Conservation (phyloP, 75 land plant genomes). For the Pseudotsuga menziesii region DNA sequence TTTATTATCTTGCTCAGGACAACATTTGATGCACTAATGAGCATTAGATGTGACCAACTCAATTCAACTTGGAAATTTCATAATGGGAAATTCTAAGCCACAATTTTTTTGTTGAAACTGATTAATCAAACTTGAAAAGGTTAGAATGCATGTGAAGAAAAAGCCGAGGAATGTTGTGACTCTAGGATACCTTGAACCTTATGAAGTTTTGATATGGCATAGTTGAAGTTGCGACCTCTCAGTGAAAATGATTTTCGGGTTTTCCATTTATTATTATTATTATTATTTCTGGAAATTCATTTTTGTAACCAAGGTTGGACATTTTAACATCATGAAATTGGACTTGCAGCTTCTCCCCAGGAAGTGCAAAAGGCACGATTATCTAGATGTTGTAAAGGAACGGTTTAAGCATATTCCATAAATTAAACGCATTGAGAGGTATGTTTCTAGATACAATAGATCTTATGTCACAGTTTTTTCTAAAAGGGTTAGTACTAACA, state of each 20-base stretch:
- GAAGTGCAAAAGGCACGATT: constrained; percentile 79
- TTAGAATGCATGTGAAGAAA: not conserved
- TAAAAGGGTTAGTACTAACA: not conserved
- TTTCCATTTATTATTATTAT: not conserved
- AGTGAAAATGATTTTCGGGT: not conserved
- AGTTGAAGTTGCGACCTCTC: not conserved
- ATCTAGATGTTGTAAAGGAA: constrained; percentile 71
- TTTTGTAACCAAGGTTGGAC: not conserved
- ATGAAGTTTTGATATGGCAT: not conserved
- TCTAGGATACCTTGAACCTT: not conserved
- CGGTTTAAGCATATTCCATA: constrained; percentile 88
- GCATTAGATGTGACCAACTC: not conserved
- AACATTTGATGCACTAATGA: not conserved
- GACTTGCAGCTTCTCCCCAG: constrained; percentile 84
- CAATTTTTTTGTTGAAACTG: too few species aligned
- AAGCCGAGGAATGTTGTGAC: not conserved
- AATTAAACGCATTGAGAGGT: constrained; percentile 84
- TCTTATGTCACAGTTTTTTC: not conserved
- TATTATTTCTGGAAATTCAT: too few species aligned
- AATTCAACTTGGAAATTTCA: not conserved
- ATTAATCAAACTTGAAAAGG: not conserved
- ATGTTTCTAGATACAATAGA: constrained; percentile 5
- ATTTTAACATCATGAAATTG: not conserved
- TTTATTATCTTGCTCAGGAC: not conserved
- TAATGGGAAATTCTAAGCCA: too few species aligned